Percentiles rank a stretch among this genome's conserved stretches.
These are phyloP conservation scores for carrot (Daucus carota) DNA, from an alignment of 129 eudicot species.

Conservation along the genomic window DH1_v3.0 NC_030384.2:48139501-48140000, in stretches of 20 bases:
- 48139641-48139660: conserved; percentile 29
- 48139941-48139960: conserved; percentile 18
- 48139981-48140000: conserved; percentile 39
- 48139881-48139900: conserved; percentile 10
- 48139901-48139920: conserved; percentile 38
- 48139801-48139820: conserved; percentile 11
- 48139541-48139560: conserved; percentile 53
- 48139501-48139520: neutral
- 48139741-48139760: conserved; percentile 30
- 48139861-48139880: conserved; percentile 21
- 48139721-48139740: conserved; percentile 47
- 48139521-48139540: conserved; percentile 41
- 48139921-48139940: conserved; percentile 15
- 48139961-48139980: conserved; percentile 26
- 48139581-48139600: conserved; percentile 25
- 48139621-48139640: conserved; percentile 51
- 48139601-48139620: conserved; percentile 22
- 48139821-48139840: conserved; percentile 9
- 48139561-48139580: conserved; percentile 74
- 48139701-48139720: conserved; percentile 23
- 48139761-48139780: conserved; percentile 29
- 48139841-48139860: conserved; percentile 19
- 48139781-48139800: conserved; percentile 20
- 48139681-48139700: conserved; percentile 56
- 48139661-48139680: conserved; percentile 37